Conservation (phyloP, 108 stramenopile species). For the Cyclotella sp. region DNA sequence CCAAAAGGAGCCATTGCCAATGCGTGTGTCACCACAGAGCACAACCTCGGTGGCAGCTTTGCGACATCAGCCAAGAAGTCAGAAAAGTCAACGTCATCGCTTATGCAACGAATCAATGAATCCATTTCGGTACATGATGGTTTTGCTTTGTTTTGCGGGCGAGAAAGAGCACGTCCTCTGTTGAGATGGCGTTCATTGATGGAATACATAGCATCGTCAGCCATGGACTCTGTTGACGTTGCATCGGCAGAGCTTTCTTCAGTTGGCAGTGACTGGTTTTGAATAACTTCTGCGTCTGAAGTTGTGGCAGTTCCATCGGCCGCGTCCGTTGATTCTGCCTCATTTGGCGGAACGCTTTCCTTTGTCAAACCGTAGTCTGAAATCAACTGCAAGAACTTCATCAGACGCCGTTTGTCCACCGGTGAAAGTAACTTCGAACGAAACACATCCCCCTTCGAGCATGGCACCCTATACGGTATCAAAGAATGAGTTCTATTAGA, state of each 20-base stretch:
- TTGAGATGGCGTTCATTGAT: constrained; percentile 88
- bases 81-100: constrained; percentile 62
- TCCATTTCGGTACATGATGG: constrained; percentile 60
- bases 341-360: constrained; percentile 17
- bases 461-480: constrained; percentile 75
- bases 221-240: neutral
- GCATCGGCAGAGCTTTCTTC: neutral
- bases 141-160: constrained; percentile 93
- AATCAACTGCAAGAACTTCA: constrained; percentile 90
- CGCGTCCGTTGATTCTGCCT: neutral
- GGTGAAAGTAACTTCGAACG: constrained; percentile 75
- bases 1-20: constrained; percentile 64
- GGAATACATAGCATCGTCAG: constrained; percentile 63
- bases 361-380: constrained; percentile 77
- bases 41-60: constrained; percentile 65
- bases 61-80: constrained; percentile 57
- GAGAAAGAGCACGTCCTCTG: constrained; percentile 85
- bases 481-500: constrained; percentile 1
- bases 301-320: neutral
- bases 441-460: constrained; percentile 90
- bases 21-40: constrained; percentile 67
- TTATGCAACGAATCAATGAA: constrained; percentile 58
- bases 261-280: neutral
- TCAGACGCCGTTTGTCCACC: constrained; percentile 90
- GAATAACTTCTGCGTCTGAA: neutral